Conservation (phyloP, 495 filamentous ascomycete genomes). For the Parachaetomium inaequale region DNA sequence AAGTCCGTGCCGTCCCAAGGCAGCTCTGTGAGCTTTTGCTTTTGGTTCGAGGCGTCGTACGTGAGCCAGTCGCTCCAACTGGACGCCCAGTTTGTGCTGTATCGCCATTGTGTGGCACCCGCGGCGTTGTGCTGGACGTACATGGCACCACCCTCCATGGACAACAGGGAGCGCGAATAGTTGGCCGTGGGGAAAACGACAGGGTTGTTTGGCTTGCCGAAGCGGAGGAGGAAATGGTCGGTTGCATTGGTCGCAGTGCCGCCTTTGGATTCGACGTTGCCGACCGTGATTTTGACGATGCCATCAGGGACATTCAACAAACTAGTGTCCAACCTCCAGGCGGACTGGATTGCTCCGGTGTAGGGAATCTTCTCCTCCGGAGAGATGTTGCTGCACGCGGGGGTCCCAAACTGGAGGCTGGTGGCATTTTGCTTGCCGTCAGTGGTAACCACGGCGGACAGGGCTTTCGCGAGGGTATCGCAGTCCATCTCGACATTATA, state of each 20-base stretch:
- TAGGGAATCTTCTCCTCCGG: constrained; percentile 10
- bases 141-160: constrained; percentile 33
- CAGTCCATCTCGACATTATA: constrained; percentile 66
- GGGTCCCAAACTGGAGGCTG: constrained; percentile 50
- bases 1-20: constrained; percentile 58
- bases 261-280: constrained; percentile 45
- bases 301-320: constrained; percentile 60
- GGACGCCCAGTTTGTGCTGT: constrained; percentile 60
- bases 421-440: constrained; percentile 14
- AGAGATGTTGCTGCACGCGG: constrained; percentile 29
- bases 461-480: constrained; percentile 45
- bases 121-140: constrained; percentile 58
- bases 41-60: constrained; percentile 49
- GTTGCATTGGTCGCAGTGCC: constrained; percentile 44
- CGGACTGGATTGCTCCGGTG: constrained; percentile 49
- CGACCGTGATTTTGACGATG: constrained; percentile 59
- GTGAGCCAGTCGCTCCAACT: constrained; percentile 57
- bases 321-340: constrained; percentile 54
- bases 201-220: constrained; percentile 48
- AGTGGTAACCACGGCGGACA: constrained; percentile 32
- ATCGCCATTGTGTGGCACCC: constrained; percentile 63
- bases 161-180: constrained; percentile 54
- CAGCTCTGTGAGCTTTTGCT: constrained; percentile 37
- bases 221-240: constrained; percentile 53
- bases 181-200: constrained; percentile 61